Base-by-base conservation (phyloP, 805 yeast genomes). In the Brettanomyces anomalus region DNA sequence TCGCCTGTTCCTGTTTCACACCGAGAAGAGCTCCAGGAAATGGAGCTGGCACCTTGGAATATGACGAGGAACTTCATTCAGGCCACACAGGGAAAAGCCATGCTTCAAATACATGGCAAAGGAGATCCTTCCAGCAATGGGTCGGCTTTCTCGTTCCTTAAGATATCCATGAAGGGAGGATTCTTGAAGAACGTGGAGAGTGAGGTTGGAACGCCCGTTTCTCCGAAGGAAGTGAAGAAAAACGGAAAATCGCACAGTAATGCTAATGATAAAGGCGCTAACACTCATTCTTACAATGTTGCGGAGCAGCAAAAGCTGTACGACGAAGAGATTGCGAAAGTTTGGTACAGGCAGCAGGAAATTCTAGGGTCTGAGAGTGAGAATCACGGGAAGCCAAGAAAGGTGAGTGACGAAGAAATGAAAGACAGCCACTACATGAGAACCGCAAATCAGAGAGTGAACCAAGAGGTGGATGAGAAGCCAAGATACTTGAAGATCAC, bases 71-170 rank as follows among this genome's bases (percentile, higher is more conserved):
- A 93, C 61, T 93, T 93, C 56, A 78, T 89, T 43, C 85, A 80
- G 59, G 93, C 97, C 2, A 88, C 95, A 19, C 97, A 89, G 58
- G 95, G 96, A 43, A 89, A 94, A 55, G 94, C 97, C 0, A 93
- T 93, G 97, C 71, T 93, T 36, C 96, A 88, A 56, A 75, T 93
- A 20, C 86, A 86, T 57, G 96, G 96, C 13, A 89, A 81, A 42
- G 97, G 97, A 39, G 97, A 93, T 60, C 95, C 96, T 2, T 79
- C 95, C 0, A 95, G 95, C 19, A 77, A 85, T 49, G 93, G 95
- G 2, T 84, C 86, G 49, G 95, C 90, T 0, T 85, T 85, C 50
- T 86, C 96, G 8, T 84, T 90, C 50, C 69, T 89, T 52, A 75
- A 89, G 50, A 85, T 96, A 0, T 86, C 97, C 0, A 94, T 90